Conservation (phyloP, 257 asterid species). For the Avicennia marina region DNA sequence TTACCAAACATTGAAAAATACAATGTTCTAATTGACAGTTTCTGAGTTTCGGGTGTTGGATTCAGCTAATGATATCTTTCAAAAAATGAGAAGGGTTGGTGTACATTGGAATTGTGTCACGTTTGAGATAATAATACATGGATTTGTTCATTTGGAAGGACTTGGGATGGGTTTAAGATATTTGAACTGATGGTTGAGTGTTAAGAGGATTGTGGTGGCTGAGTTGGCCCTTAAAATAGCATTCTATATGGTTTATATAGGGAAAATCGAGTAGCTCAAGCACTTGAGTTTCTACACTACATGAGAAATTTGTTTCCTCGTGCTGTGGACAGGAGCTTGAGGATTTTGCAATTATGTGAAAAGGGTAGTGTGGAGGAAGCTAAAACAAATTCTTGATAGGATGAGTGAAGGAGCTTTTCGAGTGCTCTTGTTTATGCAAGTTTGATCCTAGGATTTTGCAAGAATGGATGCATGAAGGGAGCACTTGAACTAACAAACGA, state of each 20-base stretch:
- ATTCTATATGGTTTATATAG: conserved; percentile 65
- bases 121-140: conserved; percentile 51
- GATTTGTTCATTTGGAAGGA: conserved; percentile 54
- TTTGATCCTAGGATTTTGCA: conserved; percentile 44
- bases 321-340: conserved; percentile 39
- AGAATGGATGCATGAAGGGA: conserved; percentile 46
- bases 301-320: conserved; percentile 60
- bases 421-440: conserved; percentile 52
- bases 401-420: conserved; percentile 50
- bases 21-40: conserved; percentile 61
- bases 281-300: conserved; percentile 47
- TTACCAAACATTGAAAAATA: conserved; percentile 69
- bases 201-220: conserved; percentile 21
- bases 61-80: conserved; percentile 68
- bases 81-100: conserved; percentile 75
- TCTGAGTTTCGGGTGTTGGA: conserved; percentile 52
- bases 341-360: conserved; percentile 36
- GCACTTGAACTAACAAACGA: conserved; percentile 53
- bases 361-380: conserved; percentile 39
- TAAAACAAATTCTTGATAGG: conserved; percentile 34
- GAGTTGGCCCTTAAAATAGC: conserved; percentile 65
- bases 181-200: conserved; percentile 58
- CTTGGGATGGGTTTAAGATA: conserved; percentile 54
- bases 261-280: conserved; percentile 39
- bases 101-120: conserved; percentile 51